phyloP scores from a whole-genome alignment of 2,329 filamentous ascomycete genomes.

The Trichophyton verrucosum region DNA sequence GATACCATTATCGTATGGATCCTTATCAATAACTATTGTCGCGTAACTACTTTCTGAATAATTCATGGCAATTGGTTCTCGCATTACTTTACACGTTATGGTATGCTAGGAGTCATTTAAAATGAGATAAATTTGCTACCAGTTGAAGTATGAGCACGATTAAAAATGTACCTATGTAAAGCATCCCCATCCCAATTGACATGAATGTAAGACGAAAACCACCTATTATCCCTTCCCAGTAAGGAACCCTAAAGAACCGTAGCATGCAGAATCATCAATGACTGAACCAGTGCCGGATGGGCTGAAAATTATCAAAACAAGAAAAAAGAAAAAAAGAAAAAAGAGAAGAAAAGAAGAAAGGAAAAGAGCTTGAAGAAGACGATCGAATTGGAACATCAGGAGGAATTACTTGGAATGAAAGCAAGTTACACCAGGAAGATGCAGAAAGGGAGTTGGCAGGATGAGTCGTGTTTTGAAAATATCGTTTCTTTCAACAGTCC shows the following conservation, averaged over 20 bases:
- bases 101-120: background rate
- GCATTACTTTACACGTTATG: background rate
- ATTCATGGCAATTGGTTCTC: no score
- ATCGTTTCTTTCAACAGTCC: no score
- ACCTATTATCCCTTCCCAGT: background rate
- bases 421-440: background rate
- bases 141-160: background rate
- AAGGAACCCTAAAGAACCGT: background rate
- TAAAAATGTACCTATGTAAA: background rate
- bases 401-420: background rate
- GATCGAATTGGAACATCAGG: background rate
- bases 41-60: background rate
- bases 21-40: background rate
- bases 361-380: background rate
- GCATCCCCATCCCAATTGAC: background rate
- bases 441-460: background rate
- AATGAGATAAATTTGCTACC: background rate
- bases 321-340: no score
- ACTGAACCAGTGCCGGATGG: background rate
- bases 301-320: background rate
- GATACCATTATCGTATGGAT: background rate
- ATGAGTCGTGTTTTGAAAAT: background rate
- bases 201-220: background rate
- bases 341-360: no score
- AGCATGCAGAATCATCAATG: background rate